These are phyloP conservation scores for Bidens hawaiensis DNA, from an alignment of 140 eudicot species.

Conservation along the genomic window DNA sequence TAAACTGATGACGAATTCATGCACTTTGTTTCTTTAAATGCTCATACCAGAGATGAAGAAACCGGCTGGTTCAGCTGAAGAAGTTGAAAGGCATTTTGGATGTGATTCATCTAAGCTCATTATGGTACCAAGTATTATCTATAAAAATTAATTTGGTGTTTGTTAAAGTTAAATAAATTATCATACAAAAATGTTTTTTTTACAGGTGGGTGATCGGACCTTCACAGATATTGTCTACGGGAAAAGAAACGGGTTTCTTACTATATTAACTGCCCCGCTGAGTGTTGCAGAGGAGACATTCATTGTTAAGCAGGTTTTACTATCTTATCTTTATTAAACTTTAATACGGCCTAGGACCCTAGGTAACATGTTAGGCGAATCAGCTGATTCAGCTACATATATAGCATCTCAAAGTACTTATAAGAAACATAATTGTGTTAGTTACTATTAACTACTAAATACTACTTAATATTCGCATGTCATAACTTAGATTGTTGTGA, in stretches of 20 bases:
- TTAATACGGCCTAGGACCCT: too few relatives aligned
- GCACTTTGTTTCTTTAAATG: constrained; percentile 16
- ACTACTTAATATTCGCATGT: too few relatives aligned
- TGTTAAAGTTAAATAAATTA: neutral
- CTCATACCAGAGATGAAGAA: constrained; percentile 62
- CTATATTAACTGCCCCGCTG: constrained; percentile 70
- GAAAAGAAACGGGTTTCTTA: constrained; percentile 83
- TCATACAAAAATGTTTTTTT: neutral
- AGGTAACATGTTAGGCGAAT: too few relatives aligned
- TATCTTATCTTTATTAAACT: neutral
- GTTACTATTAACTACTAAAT: too few relatives aligned
- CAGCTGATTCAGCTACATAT: too few relatives aligned
- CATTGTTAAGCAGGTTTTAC: constrained; percentile 72
- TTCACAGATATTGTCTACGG: constrained; percentile 88
- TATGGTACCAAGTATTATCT: constrained; percentile 40
- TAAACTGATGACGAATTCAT: neutral
- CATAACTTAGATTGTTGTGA: neutral
- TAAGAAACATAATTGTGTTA: too few relatives aligned
- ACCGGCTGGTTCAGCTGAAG: constrained; percentile 90
- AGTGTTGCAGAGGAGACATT: constrained; percentile 74
- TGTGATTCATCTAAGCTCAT: constrained; percentile 70
- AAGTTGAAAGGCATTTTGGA: constrained; percentile 71
- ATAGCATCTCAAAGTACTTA: too few relatives aligned
- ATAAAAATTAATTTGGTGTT: neutral
- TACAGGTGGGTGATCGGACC: constrained; percentile 87